Base-by-base conservation (phyloP, 2,329 filamentous ascomycete genomes). In the Talaromyces funiculosus region DNA sequence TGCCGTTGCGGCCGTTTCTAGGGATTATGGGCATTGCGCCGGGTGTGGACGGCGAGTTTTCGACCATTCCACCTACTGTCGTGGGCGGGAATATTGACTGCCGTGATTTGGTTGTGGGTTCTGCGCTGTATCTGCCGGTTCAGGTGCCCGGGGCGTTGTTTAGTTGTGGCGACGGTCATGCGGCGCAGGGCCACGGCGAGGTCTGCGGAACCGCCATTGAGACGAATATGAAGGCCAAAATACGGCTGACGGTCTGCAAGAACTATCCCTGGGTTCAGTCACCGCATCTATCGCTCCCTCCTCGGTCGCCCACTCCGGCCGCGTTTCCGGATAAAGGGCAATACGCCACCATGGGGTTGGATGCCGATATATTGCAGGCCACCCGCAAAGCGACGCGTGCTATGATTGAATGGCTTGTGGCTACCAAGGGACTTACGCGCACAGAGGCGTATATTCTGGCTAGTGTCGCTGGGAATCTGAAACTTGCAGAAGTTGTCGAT, bases 151-250 rank as follows among this genome's bases (percentile, higher is more conserved):
- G 81, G 0, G 81, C 80, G 0, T 70, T 82, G 12, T 82, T 84
- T 67, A 81, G 79, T 66, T 82, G 80, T 62, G 81, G 81, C 37
- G 81, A 84, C 65, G 81, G 80, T 0, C 81, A 84, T 67, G 80
- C 80, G 3, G 80, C 80, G 0, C 81, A 84, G 65, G 81, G 81
- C 3, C 80, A 82, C 62, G 81, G 81, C 3, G 81, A 83, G 64
- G 78, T 83, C 22, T 83, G 81, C 64, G 81, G 82, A 5, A 82
- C 80, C n/a, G 82, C 82, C 6, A 81, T 84, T 64, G 82, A 84
- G 72, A 83, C 81, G 26, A 75, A 80, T 1, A 79, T 82, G 71
- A 76, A 71, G 61, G 81, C 80, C 0, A 77, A 75, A 0, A 65
- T 84, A 35, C 75, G 77, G n/a, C 73, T 84, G 37, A 79, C 76